Conservation (phyloP, 805 yeast genomes). For the Aciculoconidium aculeatum region DNA sequence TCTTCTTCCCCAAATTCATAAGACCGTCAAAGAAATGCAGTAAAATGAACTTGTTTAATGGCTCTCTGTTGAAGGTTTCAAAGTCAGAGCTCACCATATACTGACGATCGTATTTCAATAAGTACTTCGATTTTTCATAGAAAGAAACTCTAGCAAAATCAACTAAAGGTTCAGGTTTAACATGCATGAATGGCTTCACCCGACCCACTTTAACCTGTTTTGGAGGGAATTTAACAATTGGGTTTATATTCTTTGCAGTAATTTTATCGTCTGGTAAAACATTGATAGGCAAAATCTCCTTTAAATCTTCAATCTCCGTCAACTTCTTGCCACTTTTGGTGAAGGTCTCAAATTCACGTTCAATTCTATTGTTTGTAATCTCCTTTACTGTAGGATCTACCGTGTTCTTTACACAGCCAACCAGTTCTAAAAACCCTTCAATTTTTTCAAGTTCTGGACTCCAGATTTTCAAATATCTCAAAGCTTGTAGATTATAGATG, state of each 20-base stretch:
- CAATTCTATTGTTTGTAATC: constrained; percentile 2
- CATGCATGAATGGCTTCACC: constrained; percentile 7
- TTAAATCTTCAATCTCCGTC: no score
- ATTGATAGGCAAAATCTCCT: constrained; percentile 5
- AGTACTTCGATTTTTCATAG: constrained; percentile 9
- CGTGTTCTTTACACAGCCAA: no score
- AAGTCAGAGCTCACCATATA: background rate
- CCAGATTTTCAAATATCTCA: constrained; percentile 27
- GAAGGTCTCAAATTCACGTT: no score
- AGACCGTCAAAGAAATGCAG: constrained; percentile 26
- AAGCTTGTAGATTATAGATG: constrained; percentile 23
- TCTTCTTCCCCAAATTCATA: constrained; percentile 22
- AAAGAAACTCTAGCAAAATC: constrained; percentile 24
- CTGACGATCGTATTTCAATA: constrained; percentile 1
- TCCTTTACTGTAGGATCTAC: no score
- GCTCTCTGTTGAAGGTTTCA: constrained; percentile 6
- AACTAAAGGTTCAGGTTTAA: constrained; percentile 17
- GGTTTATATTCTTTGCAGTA: constrained; percentile 16
- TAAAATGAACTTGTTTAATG: constrained; percentile 28
- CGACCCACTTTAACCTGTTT: constrained; percentile 19
- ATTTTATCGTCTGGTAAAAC: constrained; percentile 12
- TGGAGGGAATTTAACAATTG: constrained; percentile 27
- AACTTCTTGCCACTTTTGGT: no score
- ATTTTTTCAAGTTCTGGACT: constrained; percentile 26
- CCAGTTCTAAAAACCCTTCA: no score